Percentiles rank a stretch among this genome's conserved stretches.
Conservation (phyloP, 2,329 filamentous ascomycete species). For the Aspergillus puulaauensis region DNA sequence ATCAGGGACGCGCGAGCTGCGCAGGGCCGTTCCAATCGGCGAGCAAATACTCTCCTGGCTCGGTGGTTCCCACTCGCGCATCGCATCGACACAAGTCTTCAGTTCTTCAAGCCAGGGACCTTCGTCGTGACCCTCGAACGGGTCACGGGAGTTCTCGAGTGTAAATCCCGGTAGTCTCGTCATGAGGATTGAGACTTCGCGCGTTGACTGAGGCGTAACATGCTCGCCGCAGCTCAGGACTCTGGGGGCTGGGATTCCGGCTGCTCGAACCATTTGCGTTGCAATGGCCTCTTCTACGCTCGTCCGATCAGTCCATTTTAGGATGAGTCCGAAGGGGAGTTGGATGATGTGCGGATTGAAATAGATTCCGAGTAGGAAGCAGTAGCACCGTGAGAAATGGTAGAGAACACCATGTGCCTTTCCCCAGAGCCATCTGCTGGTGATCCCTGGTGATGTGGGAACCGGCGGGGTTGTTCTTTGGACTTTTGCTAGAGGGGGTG, state of each 20-base stretch:
- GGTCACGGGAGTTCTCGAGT: constrained; percentile 26
- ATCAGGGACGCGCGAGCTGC: constrained; percentile 32
- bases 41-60: constrained; percentile 29
- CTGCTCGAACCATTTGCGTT: constrained; percentile 35
- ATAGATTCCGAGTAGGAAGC: constrained; percentile 24
- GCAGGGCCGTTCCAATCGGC: constrained; percentile 28
- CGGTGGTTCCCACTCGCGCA: constrained; percentile 34
- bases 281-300: constrained; percentile 36
- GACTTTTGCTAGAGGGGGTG: no score
- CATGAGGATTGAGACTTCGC: constrained; percentile 38
- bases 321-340: constrained; percentile 40
- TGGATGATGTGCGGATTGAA: constrained; percentile 30
- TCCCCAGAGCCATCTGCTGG: constrained; percentile 25
- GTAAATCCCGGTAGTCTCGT: constrained; percentile 37
- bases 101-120: constrained; percentile 36
- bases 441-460: constrained; percentile 15
- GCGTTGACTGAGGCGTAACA: no score
- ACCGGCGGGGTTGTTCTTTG: no score
- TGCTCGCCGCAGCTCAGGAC: constrained; percentile 37
- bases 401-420: constrained; percentile 29
- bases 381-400: constrained; percentile 33
- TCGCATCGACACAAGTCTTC: constrained; percentile 32
- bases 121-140: constrained; percentile 30
- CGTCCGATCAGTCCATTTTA: constrained; percentile 41
- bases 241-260: constrained; percentile 36